A percentile compares a stretch with the other conserved stretches of the same genome.
These are phyloP conservation scores for Phyllosticta citriasiana DNA, from an alignment of 2,329 filamentous ascomycete species.

Conservation along the genomic window DNA sequence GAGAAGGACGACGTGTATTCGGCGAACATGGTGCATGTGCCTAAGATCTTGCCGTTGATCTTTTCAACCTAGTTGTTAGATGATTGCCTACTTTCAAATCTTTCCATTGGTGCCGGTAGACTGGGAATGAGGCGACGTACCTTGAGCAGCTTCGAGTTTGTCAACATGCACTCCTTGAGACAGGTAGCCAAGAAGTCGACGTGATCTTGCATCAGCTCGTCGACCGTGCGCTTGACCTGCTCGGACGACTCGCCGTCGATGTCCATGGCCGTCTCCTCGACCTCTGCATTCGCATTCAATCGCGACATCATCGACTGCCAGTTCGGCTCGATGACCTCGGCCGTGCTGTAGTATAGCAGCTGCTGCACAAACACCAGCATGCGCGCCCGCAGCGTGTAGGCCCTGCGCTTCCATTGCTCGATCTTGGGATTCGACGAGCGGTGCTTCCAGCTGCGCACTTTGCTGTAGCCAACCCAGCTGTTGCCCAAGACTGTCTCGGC, in stretches of 20 bases:
- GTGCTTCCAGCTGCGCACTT: slow-evolving; percentile 72
- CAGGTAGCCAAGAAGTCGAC: slow-evolving; percentile 97
- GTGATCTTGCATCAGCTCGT: slow-evolving; percentile 97
- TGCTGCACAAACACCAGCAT: slow-evolving; percentile 99
- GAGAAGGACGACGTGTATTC: slow-evolving; percentile 80
- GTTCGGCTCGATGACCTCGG: slow-evolving; percentile 95
- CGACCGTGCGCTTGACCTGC: slow-evolving; percentile 67
- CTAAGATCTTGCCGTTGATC: slow-evolving; percentile 97
- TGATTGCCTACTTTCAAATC: not conserved
- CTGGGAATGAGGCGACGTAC: slow-evolving; percentile 40
- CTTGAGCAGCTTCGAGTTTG: slow-evolving; percentile 85
- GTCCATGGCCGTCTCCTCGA: not conserved
- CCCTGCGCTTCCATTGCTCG: slow-evolving; percentile 85
- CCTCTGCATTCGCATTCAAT: slow-evolving; percentile 43
- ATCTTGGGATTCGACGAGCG: slow-evolving; percentile 62
- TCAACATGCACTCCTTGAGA: slow-evolving; percentile 97
- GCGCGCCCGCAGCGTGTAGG: slow-evolving; percentile 81
- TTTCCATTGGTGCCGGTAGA: slow-evolving; percentile 4
- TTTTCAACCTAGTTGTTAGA: slow-evolving; percentile 28
- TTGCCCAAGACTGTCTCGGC: slow-evolving; percentile 78
- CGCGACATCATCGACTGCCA: slow-evolving; percentile 92
- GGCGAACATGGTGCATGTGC: slow-evolving; percentile 89
- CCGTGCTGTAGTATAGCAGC: slow-evolving; percentile 89
- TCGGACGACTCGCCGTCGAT: slow-evolving; percentile 26
- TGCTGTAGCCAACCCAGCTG: slow-evolving; percentile 85